Evolutionary conservation across 495 filamentous ascomycete genomes (phyloP).

Genomic region (Xylaria bambusicola): DNA sequence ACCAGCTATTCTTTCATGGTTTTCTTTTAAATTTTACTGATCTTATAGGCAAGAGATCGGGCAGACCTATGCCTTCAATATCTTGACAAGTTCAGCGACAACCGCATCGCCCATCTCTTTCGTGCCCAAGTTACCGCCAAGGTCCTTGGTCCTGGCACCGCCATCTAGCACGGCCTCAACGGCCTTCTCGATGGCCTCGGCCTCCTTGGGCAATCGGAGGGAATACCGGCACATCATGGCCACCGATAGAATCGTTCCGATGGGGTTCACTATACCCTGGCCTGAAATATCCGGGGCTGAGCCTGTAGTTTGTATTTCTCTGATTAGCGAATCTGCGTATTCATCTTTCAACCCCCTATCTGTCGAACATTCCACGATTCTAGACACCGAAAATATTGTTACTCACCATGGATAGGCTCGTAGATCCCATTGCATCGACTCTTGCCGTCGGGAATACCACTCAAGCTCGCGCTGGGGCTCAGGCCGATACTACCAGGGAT

Average conservation of each 20-base stretch:
- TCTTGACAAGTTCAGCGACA: conserved; percentile 63
- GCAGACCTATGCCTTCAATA: conserved; percentile 43
- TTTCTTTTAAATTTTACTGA: background rate
- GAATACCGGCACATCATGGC: conserved; percentile 94
- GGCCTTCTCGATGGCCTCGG: conserved; percentile 74
- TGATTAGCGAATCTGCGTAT: background rate
- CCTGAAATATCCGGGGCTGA: conserved; percentile 79
- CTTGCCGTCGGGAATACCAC: conserved; percentile 80
- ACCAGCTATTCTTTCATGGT: too few species aligned
- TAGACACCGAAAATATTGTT: too few species aligned
- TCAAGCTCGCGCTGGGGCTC: conserved; percentile 85
- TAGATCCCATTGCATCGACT: conserved; percentile 83
- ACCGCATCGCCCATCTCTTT: conserved; percentile 82
- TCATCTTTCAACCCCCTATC: background rate
- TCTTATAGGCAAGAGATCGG: background rate
- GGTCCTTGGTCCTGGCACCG: conserved; percentile 73
- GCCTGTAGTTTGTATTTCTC: conserved; percentile 36
- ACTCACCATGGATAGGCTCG: conserved; percentile 93
- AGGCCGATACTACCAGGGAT: conserved; percentile 92
- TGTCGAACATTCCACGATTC: too few species aligned
- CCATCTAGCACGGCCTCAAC: conserved; percentile 75
- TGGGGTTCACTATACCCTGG: conserved; percentile 83
- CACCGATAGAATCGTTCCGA: conserved; percentile 82
- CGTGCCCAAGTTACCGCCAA: conserved; percentile 68
- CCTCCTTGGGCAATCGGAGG: conserved; percentile 71